Evolutionary conservation across 2,329 filamentous ascomycete species (phyloP), one percentile per base, ranked within the genome.

Genomic region (Fusarium armeniacum): DNA sequence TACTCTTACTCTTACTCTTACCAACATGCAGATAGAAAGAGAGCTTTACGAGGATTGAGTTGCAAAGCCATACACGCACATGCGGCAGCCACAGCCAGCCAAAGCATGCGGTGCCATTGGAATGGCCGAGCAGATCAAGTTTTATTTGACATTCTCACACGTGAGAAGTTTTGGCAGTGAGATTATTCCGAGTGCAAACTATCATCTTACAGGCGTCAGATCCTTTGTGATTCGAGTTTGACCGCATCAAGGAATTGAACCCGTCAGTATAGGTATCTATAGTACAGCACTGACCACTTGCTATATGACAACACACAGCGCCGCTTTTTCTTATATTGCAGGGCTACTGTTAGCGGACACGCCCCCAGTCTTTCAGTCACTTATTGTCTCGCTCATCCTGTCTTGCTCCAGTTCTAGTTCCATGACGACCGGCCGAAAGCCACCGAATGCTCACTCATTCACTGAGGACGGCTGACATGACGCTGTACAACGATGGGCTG

Each of bases 401-500:
- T 67, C 50, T 58, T 64, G 52, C 26, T 57, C 38, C 24, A 40
- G 41, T 36, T 59, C 38, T 20, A 40, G 41, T 45, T 50, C 49
- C 38, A 64, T 64, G 59, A 58, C 61, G 59, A 46, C 40, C 59
- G 28, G 41, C 26, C 47, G 36, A 43, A 69, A 45, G 54, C 51
- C 52, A 59, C 53, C 53, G 24, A 38, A 52, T 30, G 20, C 36
- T 40, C n/a, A 40, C 24, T 40, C 26, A 40, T 24, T 40, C n/a
- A 26, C 22, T 51, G 33, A 52, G 24, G 32, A 44, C 47, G 51
- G 63, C 67, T 69, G 51, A 69, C 63, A 53, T 71, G 52, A 58
- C 47, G 56, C 57, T 71, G 69, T 63, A 65, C 53, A 36, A 69
- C 68, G 45, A 38, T 47, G 32, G 52, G 59, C 55, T 64, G 60